phyloP scores from a whole-genome alignment of 768 basidiomycete species.

The Rhodotorula sphaerocarpa region DNA sequence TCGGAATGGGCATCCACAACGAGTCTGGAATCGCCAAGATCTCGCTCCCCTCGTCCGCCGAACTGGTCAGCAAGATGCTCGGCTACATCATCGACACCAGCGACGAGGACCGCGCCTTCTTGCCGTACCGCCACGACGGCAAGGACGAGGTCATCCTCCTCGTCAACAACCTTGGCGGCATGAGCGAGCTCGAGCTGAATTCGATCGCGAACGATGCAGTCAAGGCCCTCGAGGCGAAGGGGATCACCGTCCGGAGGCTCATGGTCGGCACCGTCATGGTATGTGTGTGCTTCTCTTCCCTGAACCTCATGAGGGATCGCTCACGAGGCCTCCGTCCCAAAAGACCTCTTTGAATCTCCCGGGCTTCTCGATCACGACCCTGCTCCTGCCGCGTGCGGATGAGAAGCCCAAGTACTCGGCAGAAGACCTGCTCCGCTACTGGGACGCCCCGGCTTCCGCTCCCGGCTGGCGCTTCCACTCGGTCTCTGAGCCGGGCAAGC shows the following conservation, averaged over 20 bases:
- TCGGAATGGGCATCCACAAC: constrained; percentile 46
- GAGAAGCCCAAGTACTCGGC: no score
- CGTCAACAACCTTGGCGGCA: constrained; percentile 45
- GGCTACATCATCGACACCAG: constrained; percentile 41
- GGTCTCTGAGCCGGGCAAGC: constrained; percentile 24
- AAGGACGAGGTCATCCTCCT: constrained; percentile 42
- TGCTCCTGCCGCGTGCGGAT: constrained; percentile 42
- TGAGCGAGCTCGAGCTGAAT: constrained; percentile 38
- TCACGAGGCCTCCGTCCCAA: not conserved
- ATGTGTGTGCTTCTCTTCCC: no score
- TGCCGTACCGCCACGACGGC: constrained; percentile 42
- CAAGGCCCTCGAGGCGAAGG: constrained; percentile 16
- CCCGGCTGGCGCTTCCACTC: no score
- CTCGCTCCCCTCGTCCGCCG: constrained; percentile 15
- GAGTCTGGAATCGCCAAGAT: constrained; percentile 45
- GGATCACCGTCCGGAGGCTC: constrained; percentile 33
- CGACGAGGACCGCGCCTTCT: constrained; percentile 45
- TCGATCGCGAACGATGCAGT: constrained; percentile 34
- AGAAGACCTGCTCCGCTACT: constrained; percentile 1
- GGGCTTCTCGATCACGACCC: constrained; percentile 45
- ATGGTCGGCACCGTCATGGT: not conserved
- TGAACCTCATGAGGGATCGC: no score
- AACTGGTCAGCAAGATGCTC: constrained; percentile 43
- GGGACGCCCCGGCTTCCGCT: constrained; percentile 1
- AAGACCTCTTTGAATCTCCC: constrained; percentile 41